Conservation (phyloP, 2,329 filamentous ascomycete species). For the Orbilia oligospora region DNA sequence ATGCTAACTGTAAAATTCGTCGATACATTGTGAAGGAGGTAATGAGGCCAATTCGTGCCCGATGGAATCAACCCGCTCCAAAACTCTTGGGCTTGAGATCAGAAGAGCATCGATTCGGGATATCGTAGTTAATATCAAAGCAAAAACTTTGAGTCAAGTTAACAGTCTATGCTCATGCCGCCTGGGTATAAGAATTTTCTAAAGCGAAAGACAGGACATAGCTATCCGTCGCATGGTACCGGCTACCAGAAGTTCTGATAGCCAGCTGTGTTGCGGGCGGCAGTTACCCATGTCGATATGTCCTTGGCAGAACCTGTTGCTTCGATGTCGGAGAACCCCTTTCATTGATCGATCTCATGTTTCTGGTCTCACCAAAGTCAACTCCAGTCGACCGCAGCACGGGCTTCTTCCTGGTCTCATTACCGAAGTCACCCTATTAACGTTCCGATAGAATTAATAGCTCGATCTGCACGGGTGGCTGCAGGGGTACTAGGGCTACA, state of each 20-base stretch:
- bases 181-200: too few relatives aligned
- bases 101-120: not conserved
- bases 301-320: not conserved
- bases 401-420: too few relatives aligned
- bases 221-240: too few relatives aligned
- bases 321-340: not conserved
- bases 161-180: too few relatives aligned
- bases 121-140: not conserved
- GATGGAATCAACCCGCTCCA: not conserved
- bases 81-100: not conserved
- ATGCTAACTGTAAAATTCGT: not conserved
- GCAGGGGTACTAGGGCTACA: constrained; percentile 14
- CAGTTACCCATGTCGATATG: not conserved
- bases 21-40: not conserved
- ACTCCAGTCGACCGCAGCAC: not conserved
- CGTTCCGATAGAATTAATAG: constrained; percentile 17
- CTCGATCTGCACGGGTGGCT: constrained; percentile 22
- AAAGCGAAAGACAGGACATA: too few relatives aligned
- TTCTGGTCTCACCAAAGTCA: not conserved
- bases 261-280: not conserved
- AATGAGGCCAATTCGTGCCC: not conserved
- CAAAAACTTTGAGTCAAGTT: not conserved
- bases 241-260: too few relatives aligned
- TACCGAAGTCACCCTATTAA: constrained; percentile 20
- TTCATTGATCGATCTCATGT: not conserved